Evolutionary conservation across 2,329 filamentous ascomycete species (phyloP).

Genomic region (Alternaria brassicae): DNA sequence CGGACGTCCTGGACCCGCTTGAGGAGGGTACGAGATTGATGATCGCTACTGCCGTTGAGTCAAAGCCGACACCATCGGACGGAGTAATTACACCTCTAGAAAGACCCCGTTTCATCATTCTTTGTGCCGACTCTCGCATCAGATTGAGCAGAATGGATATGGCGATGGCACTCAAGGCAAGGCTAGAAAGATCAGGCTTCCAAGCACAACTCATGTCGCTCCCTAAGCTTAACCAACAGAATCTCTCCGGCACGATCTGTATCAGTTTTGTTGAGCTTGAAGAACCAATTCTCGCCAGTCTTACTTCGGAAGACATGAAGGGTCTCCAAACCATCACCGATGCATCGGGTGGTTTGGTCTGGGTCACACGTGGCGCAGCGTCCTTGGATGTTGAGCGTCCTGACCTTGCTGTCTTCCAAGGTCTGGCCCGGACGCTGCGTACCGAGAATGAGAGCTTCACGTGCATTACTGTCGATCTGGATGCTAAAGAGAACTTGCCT

Average conservation of each 20-base stretch:
- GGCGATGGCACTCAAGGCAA: conserved; percentile 11
- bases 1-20: conserved; percentile 17
- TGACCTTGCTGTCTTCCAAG: conserved; percentile 20
- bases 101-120: conserved; percentile 12
- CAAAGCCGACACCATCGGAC: conserved; percentile 4
- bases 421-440: conserved; percentile 19
- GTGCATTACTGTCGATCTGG: conserved; percentile 26
- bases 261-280: conserved; percentile 25
- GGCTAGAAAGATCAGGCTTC: conserved; percentile 8
- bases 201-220: conserved; percentile 14
- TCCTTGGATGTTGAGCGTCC: conserved; percentile 15
- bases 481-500: conserved; percentile 12
- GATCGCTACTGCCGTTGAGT: conserved; percentile 20
- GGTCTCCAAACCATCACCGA: conserved; percentile 17
- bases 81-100: conserved; percentile 12
- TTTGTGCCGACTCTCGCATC: conserved; percentile 15
- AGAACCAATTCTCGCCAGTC: conserved; percentile 11
- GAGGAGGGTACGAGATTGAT: conserved; percentile 24
- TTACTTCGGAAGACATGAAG: conserved; percentile 5
- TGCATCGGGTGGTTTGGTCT: conserved; percentile 23
- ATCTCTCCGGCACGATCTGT: conserved; percentile 10
- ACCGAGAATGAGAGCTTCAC: conserved; percentile 21
- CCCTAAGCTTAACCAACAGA: conserved; percentile 6
- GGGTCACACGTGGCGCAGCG: conserved; percentile 28
- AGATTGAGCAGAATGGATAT: conserved; percentile 15